These are phyloP conservation scores for Talaromyces sp. DNA, from an alignment of 2,329 filamentous ascomycete species.

Conservation along the genomic window DNA sequence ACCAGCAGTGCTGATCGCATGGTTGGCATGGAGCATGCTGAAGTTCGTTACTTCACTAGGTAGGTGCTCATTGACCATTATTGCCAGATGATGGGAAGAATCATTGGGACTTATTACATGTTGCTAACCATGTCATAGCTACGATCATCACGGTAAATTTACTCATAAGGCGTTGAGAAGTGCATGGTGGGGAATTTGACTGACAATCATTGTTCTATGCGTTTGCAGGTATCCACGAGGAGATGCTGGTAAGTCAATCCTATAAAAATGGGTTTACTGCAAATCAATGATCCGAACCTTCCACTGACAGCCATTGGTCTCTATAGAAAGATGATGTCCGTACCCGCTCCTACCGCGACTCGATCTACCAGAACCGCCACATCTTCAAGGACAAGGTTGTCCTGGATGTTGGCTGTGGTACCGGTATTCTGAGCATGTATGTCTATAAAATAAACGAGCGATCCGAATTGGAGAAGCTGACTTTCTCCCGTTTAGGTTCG, in stretches of 20 bases:
- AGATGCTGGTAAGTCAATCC: conserved; percentile 80
- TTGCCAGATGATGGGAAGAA: not conserved
- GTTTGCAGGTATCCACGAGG: conserved; percentile 83
- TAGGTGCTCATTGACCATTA: conserved; percentile 43
- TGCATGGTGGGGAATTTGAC: conserved; percentile 15
- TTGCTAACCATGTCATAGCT: conserved; percentile 57
- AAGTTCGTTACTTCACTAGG: conserved; percentile 99
- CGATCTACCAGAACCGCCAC: conserved; percentile 96
- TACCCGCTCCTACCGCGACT: conserved; percentile 93
- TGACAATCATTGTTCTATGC: conserved; percentile 32
- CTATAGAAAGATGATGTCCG: conserved; percentile 95
- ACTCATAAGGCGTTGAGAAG: conserved; percentile 18
- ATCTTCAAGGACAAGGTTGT: conserved; percentile 90
- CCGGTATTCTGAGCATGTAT: conserved; percentile 97
- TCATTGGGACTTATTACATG: conserved; percentile 12
- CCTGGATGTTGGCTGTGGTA: conserved; percentile 96
- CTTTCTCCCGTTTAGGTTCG: conserved; percentile 69
- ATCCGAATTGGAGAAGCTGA: conserved; percentile 6
- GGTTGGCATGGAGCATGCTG: conserved; percentile 78
- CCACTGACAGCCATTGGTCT: not conserved
- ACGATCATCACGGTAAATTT: conserved; percentile 91
- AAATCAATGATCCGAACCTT: not conserved
- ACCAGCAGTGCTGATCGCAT: conserved; percentile 52
- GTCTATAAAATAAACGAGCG: conserved; percentile 12
- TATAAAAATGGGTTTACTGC: not conserved